Conservation (phyloP, 139 green algal genomes). For the Micractinium sp. region DNA sequence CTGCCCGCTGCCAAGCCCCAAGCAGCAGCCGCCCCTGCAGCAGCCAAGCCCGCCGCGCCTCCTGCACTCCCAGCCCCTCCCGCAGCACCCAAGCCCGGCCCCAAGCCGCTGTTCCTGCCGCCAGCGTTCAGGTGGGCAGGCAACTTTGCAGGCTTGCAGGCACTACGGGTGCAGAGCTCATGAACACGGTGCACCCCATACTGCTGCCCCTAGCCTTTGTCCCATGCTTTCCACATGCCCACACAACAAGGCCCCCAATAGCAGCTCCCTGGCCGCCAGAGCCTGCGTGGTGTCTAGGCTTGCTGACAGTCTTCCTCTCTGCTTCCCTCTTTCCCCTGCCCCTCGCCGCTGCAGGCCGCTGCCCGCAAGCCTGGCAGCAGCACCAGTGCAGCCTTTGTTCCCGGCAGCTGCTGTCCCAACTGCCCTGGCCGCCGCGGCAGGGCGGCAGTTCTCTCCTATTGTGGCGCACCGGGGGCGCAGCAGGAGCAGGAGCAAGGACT, state of each 20-base stretch:
- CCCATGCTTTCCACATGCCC: neutral
- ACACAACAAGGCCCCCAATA: neutral
- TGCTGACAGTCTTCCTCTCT: neutral
- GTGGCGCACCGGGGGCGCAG: neutral
- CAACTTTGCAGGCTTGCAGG: neutral
- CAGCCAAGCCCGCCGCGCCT: neutral
- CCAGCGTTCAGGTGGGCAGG: neutral
- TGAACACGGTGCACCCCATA: too few species aligned
- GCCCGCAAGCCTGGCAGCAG: neutral
- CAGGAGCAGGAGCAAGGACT: neutral
- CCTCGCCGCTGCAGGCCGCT: constrained; percentile 1
- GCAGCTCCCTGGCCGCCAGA: too few species aligned
- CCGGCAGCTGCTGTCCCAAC: neutral
- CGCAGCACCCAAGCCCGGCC: neutral
- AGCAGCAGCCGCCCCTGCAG: neutral
- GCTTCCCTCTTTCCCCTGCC: neutral
- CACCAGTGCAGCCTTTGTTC: neutral
- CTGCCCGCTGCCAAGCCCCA: neutral
- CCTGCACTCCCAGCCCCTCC: neutral
- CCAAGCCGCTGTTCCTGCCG: constrained; percentile 33
- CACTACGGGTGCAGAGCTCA: too few species aligned
- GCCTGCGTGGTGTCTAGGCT: too few species aligned
- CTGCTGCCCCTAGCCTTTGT: neutral
- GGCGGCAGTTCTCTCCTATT: neutral
- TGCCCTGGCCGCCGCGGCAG: neutral